These are phyloP conservation scores for Yarrowia sp. DNA, from an alignment of 805 yeast genomes.

Conservation along the genomic window DNA sequence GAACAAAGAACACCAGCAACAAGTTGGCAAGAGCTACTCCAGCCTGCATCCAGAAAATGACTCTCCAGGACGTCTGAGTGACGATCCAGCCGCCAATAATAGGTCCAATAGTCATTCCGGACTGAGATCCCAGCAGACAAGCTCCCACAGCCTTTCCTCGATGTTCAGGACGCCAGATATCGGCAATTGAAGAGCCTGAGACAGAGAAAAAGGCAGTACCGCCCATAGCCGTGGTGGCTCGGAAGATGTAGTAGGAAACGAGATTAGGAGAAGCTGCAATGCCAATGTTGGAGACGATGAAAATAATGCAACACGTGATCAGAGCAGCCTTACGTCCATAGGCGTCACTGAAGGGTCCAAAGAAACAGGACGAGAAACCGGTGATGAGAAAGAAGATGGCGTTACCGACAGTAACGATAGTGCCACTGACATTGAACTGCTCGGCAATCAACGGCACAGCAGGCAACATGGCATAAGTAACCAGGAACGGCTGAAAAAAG, in stretches of 20 bases:
- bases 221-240: slow-evolving; percentile 51
- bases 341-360: slow-evolving; percentile 51
- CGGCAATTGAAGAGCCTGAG: slow-evolving; percentile 54
- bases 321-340: slow-evolving; percentile 52
- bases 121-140: slow-evolving; percentile 50
- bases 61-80: slow-evolving; percentile 53
- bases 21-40: slow-evolving; percentile 45
- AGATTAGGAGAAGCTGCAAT: slow-evolving; percentile 52
- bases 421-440: slow-evolving; percentile 47
- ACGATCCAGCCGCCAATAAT: slow-evolving; percentile 54
- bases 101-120: slow-evolving; percentile 56
- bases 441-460: slow-evolving; percentile 52
- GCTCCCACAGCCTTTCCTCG: slow-evolving; percentile 54
- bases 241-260: slow-evolving; percentile 54
- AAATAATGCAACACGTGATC: slow-evolving; percentile 43
- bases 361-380: slow-evolving; percentile 53
- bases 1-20: slow-evolving; percentile 41
- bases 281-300: slow-evolving; percentile 37
- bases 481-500: slow-evolving; percentile 42
- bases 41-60: slow-evolving; percentile 50
- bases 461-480: slow-evolving; percentile 43
- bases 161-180: slow-evolving; percentile 49
- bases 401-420: slow-evolving; percentile 49
- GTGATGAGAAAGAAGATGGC: slow-evolving; percentile 52
- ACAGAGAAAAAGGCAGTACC: slow-evolving; percentile 57